Evolutionary conservation across 306 rosid genomes (phyloP).

Genomic region (Carpinus fangiana): DNA sequence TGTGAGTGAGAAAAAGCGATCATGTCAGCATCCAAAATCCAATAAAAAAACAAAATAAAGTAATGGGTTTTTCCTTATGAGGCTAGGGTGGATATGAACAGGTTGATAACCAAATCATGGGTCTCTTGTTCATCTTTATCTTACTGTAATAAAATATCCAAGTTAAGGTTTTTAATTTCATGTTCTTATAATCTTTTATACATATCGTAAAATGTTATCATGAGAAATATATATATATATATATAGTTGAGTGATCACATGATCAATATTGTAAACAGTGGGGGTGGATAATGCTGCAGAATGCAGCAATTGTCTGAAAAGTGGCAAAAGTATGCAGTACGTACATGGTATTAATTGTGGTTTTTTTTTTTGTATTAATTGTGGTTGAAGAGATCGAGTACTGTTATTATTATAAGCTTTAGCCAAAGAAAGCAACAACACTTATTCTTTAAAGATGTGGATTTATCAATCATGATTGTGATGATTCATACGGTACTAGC

Average conservation of each 20-base stretch:
- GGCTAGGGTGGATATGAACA: constrained; percentile 36
- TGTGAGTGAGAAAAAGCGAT: constrained; percentile 13
- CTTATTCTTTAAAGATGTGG: constrained; percentile 13
- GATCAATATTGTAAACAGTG: no score
- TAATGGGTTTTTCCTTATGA: constrained; percentile 10
- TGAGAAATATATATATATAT: no score
- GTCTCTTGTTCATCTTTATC: constrained; percentile 32
- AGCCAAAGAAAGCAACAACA: constrained; percentile 35
- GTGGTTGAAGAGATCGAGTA: no score
- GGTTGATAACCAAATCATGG: constrained; percentile 37
- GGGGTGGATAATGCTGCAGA: no score
- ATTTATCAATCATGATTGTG: constrained; percentile 46
- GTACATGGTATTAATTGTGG: no score
- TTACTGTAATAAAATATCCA: constrained; percentile 28
- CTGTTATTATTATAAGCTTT: no score
- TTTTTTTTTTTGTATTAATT: no score
- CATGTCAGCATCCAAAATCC: constrained; percentile 9
- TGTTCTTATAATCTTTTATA: background rate
- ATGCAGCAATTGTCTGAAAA: no score
- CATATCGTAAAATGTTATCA: no score
- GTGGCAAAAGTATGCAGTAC: no score
- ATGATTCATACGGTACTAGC: constrained; percentile 39
- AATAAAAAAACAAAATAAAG: constrained; percentile 15
- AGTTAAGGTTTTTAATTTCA: background rate
- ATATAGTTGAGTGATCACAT: no score